Percentiles rank a stretch among this genome's conserved stretches.
phyloP scores from a whole-genome alignment of 1,139 yeast species.

The Kodamaea ohmeri region DNA sequence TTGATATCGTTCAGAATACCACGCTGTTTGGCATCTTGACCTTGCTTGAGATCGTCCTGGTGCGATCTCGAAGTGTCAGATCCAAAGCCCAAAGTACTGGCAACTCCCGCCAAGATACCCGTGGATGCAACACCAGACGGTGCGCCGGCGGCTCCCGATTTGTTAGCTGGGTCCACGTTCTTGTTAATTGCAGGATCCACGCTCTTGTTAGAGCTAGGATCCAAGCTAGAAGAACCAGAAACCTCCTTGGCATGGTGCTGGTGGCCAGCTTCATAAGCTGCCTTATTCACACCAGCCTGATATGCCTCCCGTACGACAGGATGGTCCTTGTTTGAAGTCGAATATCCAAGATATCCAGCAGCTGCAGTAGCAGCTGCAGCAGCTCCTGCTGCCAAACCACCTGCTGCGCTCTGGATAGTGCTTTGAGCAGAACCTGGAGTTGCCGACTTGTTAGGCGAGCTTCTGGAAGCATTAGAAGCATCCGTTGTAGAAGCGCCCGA shows the following conservation, averaged over 20 bases:
- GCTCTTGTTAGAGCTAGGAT: background rate
- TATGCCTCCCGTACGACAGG: constrained; percentile 11
- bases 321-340: constrained; percentile 7
- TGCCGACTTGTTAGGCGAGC: no score
- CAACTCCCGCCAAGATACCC: constrained; percentile 12
- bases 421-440: background rate
- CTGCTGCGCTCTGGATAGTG: constrained; percentile 17
- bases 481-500: no score
- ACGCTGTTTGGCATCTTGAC: no score
- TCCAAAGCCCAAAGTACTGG: constrained; percentile 16
- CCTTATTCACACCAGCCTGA: constrained; percentile 14
- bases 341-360: constrained; percentile 6
- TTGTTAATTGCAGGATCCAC: background rate
- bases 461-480: no score
- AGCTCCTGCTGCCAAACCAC: constrained; percentile 27
- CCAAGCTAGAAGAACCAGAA: background rate
- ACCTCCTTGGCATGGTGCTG: constrained; percentile 4
- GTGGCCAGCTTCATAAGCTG: constrained; percentile 10
- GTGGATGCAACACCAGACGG: background rate
- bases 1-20: no score
- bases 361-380: constrained; percentile 22
- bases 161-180: background rate
- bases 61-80: background rate
- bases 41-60: background rate
- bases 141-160: background rate